Percentiles rank a stretch among this genome's conserved stretches.
Conservation (phyloP, 2,329 filamentous ascomycete genomes). For the Aspergillus sp. region DNA sequence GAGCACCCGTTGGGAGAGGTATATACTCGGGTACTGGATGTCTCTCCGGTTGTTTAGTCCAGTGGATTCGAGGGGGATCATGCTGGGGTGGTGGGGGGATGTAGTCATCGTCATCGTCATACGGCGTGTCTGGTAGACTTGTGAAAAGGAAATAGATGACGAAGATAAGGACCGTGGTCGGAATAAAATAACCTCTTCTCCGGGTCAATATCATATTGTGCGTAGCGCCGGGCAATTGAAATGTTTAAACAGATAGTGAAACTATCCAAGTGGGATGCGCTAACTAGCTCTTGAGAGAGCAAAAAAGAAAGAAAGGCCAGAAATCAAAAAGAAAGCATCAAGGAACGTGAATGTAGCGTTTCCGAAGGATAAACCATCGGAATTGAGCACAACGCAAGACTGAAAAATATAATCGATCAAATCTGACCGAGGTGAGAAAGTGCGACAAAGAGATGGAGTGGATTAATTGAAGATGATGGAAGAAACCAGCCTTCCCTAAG, state of each 20-base stretch:
- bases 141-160: slow-evolving; percentile 18
- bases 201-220: no score
- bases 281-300: not conserved
- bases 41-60: slow-evolving; percentile 66
- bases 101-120: slow-evolving; percentile 8
- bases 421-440: no score
- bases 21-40: slow-evolving; percentile 72
- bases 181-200: slow-evolving; percentile 17
- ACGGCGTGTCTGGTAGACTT: slow-evolving; percentile 15
- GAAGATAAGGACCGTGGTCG: slow-evolving; percentile 20
- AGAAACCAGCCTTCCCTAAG: not conserved
- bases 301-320: not conserved
- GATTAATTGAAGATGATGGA: slow-evolving; percentile 4
- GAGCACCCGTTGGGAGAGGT: slow-evolving; percentile 64
- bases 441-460: not conserved
- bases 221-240: no score
- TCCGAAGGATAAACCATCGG: no score
- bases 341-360: not conserved
- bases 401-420: no score
- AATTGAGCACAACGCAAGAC: no score
- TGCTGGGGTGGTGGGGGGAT: slow-evolving; percentile 4
- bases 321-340: not conserved
- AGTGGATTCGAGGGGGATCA: slow-evolving; percentile 46
- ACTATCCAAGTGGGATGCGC: no score
- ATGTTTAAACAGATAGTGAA: no score